phyloP scores from a whole-genome alignment of 768 basidiomycete genomes.

The Heimioporus sp. region DNA sequence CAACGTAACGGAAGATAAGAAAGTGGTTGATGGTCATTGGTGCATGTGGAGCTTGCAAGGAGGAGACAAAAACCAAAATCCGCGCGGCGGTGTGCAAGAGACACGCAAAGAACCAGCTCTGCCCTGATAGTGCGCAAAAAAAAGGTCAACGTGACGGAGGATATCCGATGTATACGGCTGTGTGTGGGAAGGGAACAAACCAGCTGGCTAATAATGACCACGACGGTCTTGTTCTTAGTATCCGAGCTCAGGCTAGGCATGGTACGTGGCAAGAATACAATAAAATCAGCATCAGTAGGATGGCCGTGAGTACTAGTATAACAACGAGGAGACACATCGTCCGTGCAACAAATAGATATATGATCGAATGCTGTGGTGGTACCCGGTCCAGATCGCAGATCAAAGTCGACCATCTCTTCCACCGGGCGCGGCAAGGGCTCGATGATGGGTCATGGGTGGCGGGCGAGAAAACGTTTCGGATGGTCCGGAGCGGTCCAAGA shows the following conservation, averaged over 20 bases:
- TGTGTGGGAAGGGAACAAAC: slow-evolving; percentile 20
- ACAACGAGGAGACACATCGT: slow-evolving; percentile 10
- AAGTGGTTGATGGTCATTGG: slow-evolving; percentile 37
- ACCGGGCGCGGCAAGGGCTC: neutral
- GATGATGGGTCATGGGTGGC: slow-evolving; percentile 24
- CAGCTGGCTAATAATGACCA: too few species aligned
- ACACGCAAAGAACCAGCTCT: slow-evolving; percentile 30
- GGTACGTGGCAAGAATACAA: slow-evolving; percentile 17
- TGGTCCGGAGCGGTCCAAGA: slow-evolving; percentile 14
- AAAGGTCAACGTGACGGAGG: slow-evolving; percentile 12
- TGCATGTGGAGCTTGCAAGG: slow-evolving; percentile 27
- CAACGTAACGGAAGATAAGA: slow-evolving; percentile 52
- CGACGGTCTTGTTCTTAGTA: too few species aligned
- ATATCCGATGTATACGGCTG: slow-evolving; percentile 9
- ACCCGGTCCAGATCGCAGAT: slow-evolving; percentile 1
- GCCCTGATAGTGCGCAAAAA: too few species aligned
- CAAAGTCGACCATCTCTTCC: slow-evolving; percentile 11
- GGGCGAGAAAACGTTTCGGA: slow-evolving; percentile 40
- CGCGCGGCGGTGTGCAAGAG: slow-evolving; percentile 33
- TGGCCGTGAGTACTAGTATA: too few species aligned
- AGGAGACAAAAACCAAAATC: slow-evolving; percentile 8
- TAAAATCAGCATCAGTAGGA: slow-evolving; percentile 19
- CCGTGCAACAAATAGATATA: slow-evolving; percentile 23
- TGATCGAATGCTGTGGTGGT: neutral
- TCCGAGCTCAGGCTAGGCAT: too few species aligned